These are phyloP conservation scores for Chlamydomonas schloesseri DNA, from an alignment of 139 green algal species.

Conservation along the genomic window DNA sequence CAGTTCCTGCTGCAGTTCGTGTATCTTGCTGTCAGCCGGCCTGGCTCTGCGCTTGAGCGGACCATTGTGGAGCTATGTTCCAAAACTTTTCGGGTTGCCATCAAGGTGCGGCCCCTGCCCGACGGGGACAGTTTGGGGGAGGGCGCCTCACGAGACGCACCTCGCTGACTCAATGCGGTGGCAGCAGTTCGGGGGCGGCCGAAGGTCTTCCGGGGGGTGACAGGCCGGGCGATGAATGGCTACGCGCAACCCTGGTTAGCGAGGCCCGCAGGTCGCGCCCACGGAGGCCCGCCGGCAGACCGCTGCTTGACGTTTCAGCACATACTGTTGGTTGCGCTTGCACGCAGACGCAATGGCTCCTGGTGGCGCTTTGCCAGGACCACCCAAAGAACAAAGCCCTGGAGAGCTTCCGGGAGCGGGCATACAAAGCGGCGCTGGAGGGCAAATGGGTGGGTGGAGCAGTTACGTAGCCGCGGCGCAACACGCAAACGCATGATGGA, in stretches of 20 bases:
- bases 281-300: too few species aligned
- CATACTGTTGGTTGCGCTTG: not conserved
- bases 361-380: conserved; percentile 92
- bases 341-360: conserved; percentile 89
- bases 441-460: conserved; percentile 78
- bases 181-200: too few species aligned
- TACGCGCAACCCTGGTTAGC: too few species aligned
- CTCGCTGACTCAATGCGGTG: too few species aligned
- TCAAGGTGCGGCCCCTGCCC: conserved; percentile 76
- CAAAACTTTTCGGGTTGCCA: conserved; percentile 84
- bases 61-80: conserved; percentile 86
- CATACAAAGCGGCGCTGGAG: conserved; percentile 83
- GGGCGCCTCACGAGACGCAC: too few species aligned
- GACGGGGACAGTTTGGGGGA: too few species aligned
- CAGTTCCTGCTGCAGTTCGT: conserved; percentile 90
- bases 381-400: conserved; percentile 73
- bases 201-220: too few species aligned
- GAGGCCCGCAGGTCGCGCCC: not conserved
- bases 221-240: too few species aligned
- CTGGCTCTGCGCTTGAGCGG: conserved; percentile 75
- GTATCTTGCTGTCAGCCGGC: conserved; percentile 78
- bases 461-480: too few species aligned
- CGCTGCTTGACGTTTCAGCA: too few species aligned
- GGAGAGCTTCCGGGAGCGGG: conserved; percentile 65
- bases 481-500: too few species aligned